Evolutionary conservation across 2,329 filamentous ascomycete genomes (phyloP).

Genomic region (Ophiostoma pallidulum): DNA sequence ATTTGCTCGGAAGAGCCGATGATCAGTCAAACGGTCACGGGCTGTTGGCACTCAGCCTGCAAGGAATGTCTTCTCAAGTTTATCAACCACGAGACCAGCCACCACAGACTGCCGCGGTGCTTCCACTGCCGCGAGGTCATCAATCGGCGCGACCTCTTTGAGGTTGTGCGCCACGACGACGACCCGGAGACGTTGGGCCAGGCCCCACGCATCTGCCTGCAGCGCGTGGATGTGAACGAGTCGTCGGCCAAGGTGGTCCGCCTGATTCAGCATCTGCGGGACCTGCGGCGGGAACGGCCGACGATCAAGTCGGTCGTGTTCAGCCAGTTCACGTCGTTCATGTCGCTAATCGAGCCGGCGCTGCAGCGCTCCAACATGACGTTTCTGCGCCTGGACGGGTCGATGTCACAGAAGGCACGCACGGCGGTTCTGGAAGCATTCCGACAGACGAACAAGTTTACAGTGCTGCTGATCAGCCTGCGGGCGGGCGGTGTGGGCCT

Average conservation of each 20-base stretch:
- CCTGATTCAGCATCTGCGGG: constrained; percentile 65
- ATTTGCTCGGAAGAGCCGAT: constrained; percentile 95
- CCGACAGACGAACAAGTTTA: constrained; percentile 48
- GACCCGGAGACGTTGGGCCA: constrained; percentile 31
- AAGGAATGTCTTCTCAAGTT: constrained; percentile 86
- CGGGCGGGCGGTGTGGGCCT: constrained; percentile 88
- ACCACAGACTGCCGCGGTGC: constrained; percentile 66
- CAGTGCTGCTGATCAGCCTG: constrained; percentile 72
- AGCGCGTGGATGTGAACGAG: constrained; percentile 50
- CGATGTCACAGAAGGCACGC: constrained; percentile 77
- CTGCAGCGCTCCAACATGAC: constrained; percentile 62
- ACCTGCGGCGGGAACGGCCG: constrained; percentile 55
- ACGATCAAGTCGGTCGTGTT: constrained; percentile 85
- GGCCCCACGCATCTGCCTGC: constrained; percentile 47
- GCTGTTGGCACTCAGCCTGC: constrained; percentile 96
- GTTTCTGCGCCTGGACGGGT: constrained; percentile 83
- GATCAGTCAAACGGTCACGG: constrained; percentile 87
- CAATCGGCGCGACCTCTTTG: constrained; percentile 77
- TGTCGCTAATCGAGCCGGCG: constrained; percentile 80
- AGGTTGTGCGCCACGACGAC: constrained; percentile 74
- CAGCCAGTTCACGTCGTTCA: constrained; percentile 93
- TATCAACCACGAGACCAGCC: constrained; percentile 76
- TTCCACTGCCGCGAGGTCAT: constrained; percentile 84
- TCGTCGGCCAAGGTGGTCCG: constrained; percentile 85
- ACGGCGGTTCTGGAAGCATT: constrained; percentile 72